These are phyloP conservation scores for Sordariomycetes sp. DNA, from an alignment of 2,329 filamentous ascomycete species.

Conservation along the genomic window DNA sequence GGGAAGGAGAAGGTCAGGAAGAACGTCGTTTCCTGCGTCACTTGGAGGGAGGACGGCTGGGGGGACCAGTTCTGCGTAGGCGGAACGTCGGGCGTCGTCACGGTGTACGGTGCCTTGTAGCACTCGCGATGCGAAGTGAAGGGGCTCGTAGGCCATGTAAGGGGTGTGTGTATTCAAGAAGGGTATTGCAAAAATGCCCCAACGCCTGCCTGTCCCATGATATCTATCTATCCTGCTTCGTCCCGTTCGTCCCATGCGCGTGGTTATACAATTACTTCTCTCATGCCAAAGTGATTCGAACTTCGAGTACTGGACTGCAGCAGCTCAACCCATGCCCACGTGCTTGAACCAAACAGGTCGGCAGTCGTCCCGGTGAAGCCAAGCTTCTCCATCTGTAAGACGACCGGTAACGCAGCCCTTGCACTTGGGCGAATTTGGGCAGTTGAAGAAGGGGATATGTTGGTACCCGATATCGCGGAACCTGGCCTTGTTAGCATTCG, in stretches of 20 bases:
- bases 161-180: neutral
- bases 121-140: slow-evolving; percentile 1
- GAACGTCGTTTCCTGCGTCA: slow-evolving; percentile 53
- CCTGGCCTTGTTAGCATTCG: slow-evolving; percentile 38
- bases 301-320: slow-evolving; percentile 4
- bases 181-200: neutral
- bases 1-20: slow-evolving; percentile 49
- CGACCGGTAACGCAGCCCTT: slow-evolving; percentile 77
- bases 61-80: slow-evolving; percentile 58
- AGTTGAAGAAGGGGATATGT: slow-evolving; percentile 98
- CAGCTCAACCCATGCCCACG: slow-evolving; percentile 62
- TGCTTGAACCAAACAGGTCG: slow-evolving; percentile 96
- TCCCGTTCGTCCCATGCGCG: neutral
- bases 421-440: slow-evolving; percentile 92
- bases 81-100: slow-evolving; percentile 56
- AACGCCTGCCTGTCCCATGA: neutral
- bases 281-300: slow-evolving; percentile 6
- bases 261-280: neutral
- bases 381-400: slow-evolving; percentile 82
- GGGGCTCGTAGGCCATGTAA: too few relatives aligned
- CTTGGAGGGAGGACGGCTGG: slow-evolving; percentile 54
- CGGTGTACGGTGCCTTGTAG: slow-evolving; percentile 42
- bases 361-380: slow-evolving; percentile 85
- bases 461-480: slow-evolving; percentile 99
- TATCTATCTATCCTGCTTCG: neutral